Evolutionary conservation across 768 basidiomycete species (phyloP).

Genomic region (Rhodotorula diobovata): DNA sequence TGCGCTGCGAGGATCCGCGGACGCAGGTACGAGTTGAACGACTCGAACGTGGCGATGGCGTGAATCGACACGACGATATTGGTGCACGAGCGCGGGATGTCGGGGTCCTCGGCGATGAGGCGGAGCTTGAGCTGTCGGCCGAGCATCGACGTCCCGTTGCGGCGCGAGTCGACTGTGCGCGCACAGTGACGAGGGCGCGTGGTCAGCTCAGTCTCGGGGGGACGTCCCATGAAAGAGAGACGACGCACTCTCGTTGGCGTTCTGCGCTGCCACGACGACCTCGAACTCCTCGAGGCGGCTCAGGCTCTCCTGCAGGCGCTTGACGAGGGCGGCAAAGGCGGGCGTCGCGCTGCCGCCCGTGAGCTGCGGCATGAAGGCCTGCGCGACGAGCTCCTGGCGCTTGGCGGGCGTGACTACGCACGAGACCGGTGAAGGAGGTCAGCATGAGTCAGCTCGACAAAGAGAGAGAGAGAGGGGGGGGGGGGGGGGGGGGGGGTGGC

Average conservation of each 20-base stretch:
- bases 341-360: slow-evolving; percentile 55
- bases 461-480: background rate
- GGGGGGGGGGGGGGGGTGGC: too few species aligned
- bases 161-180: slow-evolving; percentile 66
- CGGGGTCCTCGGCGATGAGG: slow-evolving; percentile 80
- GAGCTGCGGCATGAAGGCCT: slow-evolving; percentile 64
- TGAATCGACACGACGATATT: slow-evolving; percentile 96
- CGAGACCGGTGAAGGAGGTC: background rate
- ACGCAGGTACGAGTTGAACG: slow-evolving; percentile 89
- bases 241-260: slow-evolving; percentile 57
- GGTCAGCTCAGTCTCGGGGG: background rate
- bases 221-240: background rate
- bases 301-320: slow-evolving; percentile 90
- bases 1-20: slow-evolving; percentile 69
- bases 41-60: slow-evolving; percentile 96
- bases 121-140: slow-evolving; percentile 86
- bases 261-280: slow-evolving; percentile 62
- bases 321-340: slow-evolving; percentile 72
- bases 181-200: background rate
- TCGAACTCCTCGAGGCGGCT: slow-evolving; percentile 95
- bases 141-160: slow-evolving; percentile 75
- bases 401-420: slow-evolving; percentile 58
- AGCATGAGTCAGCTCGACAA: background rate
- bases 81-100: slow-evolving; percentile 68
- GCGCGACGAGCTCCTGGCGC: slow-evolving; percentile 73